A percentile compares a stretch with the other conserved stretches of the same genome.
Conservation (phyloP, 2,329 filamentous ascomycete genomes). For the Teratosphaeria pseudoeucalypti region DNA sequence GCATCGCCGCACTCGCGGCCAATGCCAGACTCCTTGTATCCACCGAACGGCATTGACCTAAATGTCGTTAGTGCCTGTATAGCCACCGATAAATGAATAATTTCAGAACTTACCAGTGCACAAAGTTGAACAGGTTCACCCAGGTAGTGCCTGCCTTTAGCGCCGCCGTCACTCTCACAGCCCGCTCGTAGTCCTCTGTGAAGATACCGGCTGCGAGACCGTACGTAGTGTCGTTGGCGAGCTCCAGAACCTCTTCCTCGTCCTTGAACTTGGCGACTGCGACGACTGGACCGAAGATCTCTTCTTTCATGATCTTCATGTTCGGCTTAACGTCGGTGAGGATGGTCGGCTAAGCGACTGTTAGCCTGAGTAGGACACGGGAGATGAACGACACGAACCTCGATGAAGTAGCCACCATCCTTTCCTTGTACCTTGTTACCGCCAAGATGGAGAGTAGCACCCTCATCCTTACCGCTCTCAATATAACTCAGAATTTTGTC, state of each 20-base stretch:
- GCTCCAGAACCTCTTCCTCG: constrained; percentile 24
- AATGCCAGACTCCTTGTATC: constrained; percentile 40
- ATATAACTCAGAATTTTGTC: constrained; percentile 22
- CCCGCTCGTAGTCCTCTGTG: constrained; percentile 50
- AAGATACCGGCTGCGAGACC: constrained; percentile 61
- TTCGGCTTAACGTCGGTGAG: constrained; percentile 6
- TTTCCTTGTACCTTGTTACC: background rate
- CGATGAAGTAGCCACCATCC: background rate
- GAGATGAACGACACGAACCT: background rate
- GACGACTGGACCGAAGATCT: constrained; percentile 30
- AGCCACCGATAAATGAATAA: background rate
- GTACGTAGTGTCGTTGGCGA: constrained; percentile 56
- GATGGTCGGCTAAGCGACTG: background rate
- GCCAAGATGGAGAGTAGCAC: background rate
- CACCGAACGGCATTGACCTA: constrained; percentile 36
- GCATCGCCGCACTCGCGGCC: constrained; percentile 37
- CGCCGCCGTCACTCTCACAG: constrained; percentile 30
- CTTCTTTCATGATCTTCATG: constrained; percentile 21
- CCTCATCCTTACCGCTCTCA: background rate
- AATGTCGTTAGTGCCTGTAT: constrained; percentile 7
- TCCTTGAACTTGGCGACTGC: constrained; percentile 25
- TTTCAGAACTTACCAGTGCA: constrained; percentile 16
- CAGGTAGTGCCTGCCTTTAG: constrained; percentile 50
- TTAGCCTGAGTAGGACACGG: background rate
- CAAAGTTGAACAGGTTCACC: constrained; percentile 28